Evolutionary conservation across 108 stramenopile species (phyloP).

Genomic region (Conticribra guillardii): DNA sequence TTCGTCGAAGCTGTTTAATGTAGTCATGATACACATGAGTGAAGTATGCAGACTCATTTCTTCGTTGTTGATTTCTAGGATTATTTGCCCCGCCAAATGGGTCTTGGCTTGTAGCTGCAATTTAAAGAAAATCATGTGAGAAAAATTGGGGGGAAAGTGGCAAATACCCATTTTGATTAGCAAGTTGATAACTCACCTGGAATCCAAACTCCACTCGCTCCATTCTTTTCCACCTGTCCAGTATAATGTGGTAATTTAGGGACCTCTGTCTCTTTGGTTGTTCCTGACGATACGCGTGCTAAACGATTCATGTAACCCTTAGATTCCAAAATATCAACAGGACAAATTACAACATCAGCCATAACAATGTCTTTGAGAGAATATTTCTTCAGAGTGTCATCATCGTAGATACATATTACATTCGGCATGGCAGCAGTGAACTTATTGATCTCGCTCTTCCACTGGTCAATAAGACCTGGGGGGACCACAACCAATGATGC

Average conservation of each 20-base stretch:
- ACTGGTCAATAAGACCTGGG: constrained; percentile 74
- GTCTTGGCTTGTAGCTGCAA: constrained; percentile 42
- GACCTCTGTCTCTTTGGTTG: constrained; percentile 28
- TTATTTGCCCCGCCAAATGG: constrained; percentile 61
- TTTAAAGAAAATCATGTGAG: not conserved
- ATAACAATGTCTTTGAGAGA: constrained; percentile 52
- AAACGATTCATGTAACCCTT: constrained; percentile 58
- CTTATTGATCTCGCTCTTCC: constrained; percentile 70
- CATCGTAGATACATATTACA: constrained; percentile 59
- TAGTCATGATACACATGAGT: constrained; percentile 60
- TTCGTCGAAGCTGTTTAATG: constrained; percentile 57
- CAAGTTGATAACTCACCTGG: constrained; percentile 25
- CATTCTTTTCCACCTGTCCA: constrained; percentile 55
- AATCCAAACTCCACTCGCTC: constrained; percentile 68
- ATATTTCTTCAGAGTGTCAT: constrained; percentile 35
- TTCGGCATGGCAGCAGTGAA: constrained; percentile 55
- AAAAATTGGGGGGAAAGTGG: not conserved
- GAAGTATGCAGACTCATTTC: constrained; percentile 66
- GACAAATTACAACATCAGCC: constrained; percentile 68
- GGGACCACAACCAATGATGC: constrained; percentile 79
- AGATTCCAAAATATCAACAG: constrained; percentile 66
- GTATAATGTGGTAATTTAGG: constrained; percentile 46
- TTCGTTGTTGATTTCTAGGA: constrained; percentile 51
- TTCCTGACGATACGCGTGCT: constrained; percentile 25
- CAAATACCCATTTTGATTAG: not conserved